Evolutionary conservation across 805 yeast species (phyloP).

Genomic region (Cyberlindnera subsufficiens): DNA sequence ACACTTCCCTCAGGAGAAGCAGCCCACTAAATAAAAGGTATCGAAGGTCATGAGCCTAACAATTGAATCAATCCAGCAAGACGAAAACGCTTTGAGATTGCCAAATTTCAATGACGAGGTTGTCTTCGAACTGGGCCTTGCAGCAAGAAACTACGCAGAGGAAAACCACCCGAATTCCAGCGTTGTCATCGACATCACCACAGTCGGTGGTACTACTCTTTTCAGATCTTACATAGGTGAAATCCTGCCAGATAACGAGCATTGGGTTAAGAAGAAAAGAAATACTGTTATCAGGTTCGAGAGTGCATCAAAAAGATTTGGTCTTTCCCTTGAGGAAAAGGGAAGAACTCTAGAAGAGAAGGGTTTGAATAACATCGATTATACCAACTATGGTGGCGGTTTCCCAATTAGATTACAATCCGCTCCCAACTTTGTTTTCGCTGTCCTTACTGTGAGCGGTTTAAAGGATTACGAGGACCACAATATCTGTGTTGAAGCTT

Average conservation of each 20-base stretch:
- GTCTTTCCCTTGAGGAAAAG: constrained; percentile 34
- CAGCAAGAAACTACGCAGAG: constrained; percentile 32
- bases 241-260: constrained; percentile 43
- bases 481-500: constrained; percentile 34
- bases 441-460: constrained; percentile 50
- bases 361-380: constrained; percentile 36
- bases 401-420: constrained; percentile 38
- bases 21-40: background rate
- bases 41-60: background rate
- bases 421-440: constrained; percentile 31
- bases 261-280: constrained; percentile 46
- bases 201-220: constrained; percentile 38
- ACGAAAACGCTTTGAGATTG: constrained; percentile 3
- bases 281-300: constrained; percentile 43
- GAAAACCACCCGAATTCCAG: constrained; percentile 20
- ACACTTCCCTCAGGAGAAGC: no score
- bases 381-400: constrained; percentile 53
- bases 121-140: constrained; percentile 42
- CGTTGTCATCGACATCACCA: constrained; percentile 42
- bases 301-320: constrained; percentile 41
- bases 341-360: constrained; percentile 33
- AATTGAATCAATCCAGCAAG: background rate
- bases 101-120: constrained; percentile 1
- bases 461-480: constrained; percentile 52
- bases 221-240: constrained; percentile 34